Evolutionary conservation across 352 stramenopile species (phyloP), one percentile per base, ranked within the genome.

Genomic region (Peronospora destructor): DNA sequence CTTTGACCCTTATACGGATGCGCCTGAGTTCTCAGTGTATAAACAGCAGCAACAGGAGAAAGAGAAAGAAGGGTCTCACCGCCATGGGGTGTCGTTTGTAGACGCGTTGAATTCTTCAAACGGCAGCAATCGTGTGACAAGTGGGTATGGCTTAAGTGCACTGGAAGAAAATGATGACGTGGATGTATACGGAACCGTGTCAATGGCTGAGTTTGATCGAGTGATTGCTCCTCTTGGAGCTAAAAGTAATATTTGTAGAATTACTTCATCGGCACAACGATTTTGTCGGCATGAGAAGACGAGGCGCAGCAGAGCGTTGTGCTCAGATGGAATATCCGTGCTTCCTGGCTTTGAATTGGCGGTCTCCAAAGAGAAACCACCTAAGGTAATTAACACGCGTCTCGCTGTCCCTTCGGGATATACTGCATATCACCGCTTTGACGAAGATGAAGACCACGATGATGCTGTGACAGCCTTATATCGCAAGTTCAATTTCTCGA

Each of bases 161-260:
- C 55, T 94, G 7, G 83, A 94, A 51, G 83, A 94, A 35, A 84
- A 89, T 43, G 80, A 94, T 47, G 83, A 94, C 34, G 29, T 91
- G 1, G 83, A 94, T 35, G 76, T 94, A 25, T 94, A 94, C 36
- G 80, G 66, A 4, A 69, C 64, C 3, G 60, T 67, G 1, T 76
- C 74, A 0, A 87, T 89, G 70, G 40, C 59, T 14, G 63, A 87
- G 8, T 91, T 88, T 56, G 76, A 94, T 61, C 65, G 58, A 4
- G 61, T 64, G 21, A 83, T 93, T 23, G 77, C 64, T 12, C 61
- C 62, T 10, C 53, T 64, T 39, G 36, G 56, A 10, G 62, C 52
- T 2, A 54, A 26, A 40, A 58, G 49, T 11, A 45, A 51, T 16
- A 9, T 63, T 3, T 71, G 72, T 45, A 52, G 56, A 23, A 38